phyloP scores from a whole-genome alignment of 2,329 filamentous ascomycete genomes.

The Colletotrichum horii region DNA sequence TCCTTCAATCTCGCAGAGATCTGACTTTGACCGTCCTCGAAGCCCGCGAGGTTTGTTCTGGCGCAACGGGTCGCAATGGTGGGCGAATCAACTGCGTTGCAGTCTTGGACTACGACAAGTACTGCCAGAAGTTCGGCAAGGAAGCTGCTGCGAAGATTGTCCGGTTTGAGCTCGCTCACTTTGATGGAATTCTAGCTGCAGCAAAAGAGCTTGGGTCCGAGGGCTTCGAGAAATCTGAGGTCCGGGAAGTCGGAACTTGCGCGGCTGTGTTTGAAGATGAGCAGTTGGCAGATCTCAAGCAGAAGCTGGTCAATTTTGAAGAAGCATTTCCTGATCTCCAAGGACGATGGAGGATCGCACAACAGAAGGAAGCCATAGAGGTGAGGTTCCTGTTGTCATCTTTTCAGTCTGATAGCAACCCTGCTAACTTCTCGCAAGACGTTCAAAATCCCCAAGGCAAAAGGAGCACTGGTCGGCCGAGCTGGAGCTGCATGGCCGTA shows the following conservation, averaged over 20 bases:
- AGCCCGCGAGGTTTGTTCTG: not conserved
- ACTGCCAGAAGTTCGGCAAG: not conserved
- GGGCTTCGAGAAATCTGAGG: not conserved
- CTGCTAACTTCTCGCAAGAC: not conserved
- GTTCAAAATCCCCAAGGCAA: not conserved
- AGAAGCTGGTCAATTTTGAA: not conserved
- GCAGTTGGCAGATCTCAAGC: not conserved
- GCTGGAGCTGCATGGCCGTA: not conserved
- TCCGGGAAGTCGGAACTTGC: not conserved
- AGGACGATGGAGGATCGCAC: not conserved
- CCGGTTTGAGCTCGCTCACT: not conserved
- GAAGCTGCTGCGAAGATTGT: not conserved
- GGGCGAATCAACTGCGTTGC: not conserved
- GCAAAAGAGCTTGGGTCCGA: not conserved
- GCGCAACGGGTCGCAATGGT: not conserved
- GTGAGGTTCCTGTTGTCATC: not conserved
- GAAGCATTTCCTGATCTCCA: not conserved
- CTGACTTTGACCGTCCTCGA: not conserved
- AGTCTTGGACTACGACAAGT: not conserved
- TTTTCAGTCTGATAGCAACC: not conserved
- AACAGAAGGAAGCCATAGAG: not conserved
- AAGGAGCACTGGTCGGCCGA: not conserved
- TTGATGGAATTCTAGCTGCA: not conserved
- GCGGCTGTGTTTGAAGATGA: not conserved
- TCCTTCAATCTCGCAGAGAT: conserved; percentile 14